A percentile compares a stretch with the other conserved stretches of the same genome.
Evolutionary conservation across 306 rosid species (phyloP).

Genomic region (Pyrus communis): DNA sequence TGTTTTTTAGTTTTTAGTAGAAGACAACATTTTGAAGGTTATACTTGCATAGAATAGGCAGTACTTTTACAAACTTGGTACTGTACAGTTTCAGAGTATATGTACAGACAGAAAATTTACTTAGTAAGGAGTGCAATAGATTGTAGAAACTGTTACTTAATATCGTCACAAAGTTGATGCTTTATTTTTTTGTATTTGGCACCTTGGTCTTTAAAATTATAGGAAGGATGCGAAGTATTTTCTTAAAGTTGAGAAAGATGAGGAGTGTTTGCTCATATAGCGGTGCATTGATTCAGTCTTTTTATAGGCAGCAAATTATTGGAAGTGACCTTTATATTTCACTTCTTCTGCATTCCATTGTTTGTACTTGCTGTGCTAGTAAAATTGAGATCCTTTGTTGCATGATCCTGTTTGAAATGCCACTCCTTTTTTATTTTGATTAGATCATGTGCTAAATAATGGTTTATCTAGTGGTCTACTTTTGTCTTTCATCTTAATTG

Average conservation of each 20-base stretch:
- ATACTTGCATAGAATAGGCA: not conserved
- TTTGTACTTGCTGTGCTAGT: not conserved
- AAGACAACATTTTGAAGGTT: not conserved
- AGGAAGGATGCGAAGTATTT: not conserved
- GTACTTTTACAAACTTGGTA: not conserved
- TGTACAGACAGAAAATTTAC: not conserved
- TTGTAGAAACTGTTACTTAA: not conserved
- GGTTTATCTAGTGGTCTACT: not conserved
- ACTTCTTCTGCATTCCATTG: not conserved
- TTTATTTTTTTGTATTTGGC: not conserved
- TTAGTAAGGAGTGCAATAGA: not conserved
- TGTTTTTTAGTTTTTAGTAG: not conserved
- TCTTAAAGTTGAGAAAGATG: not conserved
- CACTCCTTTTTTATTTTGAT: not conserved
- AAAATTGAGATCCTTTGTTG: not conserved
- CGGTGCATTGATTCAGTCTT: not conserved
- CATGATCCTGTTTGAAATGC: not conserved
- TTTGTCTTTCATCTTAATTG: not conserved
- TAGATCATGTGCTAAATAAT: not conserved
- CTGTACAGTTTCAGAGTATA: not conserved
- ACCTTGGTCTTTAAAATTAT: not conserved
- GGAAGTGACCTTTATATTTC: not conserved
- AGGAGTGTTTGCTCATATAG: not conserved
- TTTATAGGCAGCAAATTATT: not conserved
- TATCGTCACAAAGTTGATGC: not conserved